Evolutionary conservation across 495 filamentous ascomycete genomes (phyloP).

Genomic region (Aspergillus nidulans): DNA sequence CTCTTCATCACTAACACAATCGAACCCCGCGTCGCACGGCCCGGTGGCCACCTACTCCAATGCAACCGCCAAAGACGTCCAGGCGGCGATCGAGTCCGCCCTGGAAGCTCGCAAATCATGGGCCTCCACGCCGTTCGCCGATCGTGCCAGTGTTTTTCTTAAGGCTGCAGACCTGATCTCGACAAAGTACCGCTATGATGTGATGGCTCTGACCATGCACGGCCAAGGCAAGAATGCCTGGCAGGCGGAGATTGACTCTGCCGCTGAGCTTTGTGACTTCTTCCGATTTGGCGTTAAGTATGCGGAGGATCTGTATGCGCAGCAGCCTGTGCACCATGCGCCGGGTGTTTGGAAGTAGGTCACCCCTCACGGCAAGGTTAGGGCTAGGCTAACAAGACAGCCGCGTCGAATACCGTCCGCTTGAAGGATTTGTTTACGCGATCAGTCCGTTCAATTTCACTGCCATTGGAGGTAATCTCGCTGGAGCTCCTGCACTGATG

Average conservation of each 20-base stretch:
- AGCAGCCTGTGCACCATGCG: constrained; percentile 74
- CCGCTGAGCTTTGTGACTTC: constrained; percentile 89
- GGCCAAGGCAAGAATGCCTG: constrained; percentile 95
- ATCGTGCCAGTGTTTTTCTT: constrained; percentile 88
- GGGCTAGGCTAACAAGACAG: constrained; percentile 26
- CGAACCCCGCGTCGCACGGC: constrained; percentile 73
- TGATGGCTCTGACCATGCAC: constrained; percentile 91
- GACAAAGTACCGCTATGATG: constrained; percentile 85
- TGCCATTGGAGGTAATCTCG: constrained; percentile 77
- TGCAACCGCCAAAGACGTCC: constrained; percentile 67
- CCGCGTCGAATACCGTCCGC: constrained; percentile 72
- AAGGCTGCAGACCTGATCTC: constrained; percentile 87
- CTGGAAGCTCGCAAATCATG: constrained; percentile 76
- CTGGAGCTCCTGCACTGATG: constrained; percentile 69
- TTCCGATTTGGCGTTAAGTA: constrained; percentile 82
- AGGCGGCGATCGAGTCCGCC: constrained; percentile 71
- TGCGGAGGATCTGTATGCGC: constrained; percentile 79
- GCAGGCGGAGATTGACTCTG: constrained; percentile 95
- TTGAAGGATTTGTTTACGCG: constrained; percentile 85
- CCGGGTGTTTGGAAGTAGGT: constrained; percentile 72
- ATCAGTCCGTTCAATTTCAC: constrained; percentile 89
- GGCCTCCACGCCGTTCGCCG: constrained; percentile 77
- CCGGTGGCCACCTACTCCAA: constrained; percentile 74
- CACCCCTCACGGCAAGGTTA: not conserved
- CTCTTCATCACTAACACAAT: constrained; percentile 50